Evolutionary conservation across 2,329 filamentous ascomycete genomes (phyloP), one percentile per base, ranked within the genome.

Genomic region (Alternaria solani): DNA sequence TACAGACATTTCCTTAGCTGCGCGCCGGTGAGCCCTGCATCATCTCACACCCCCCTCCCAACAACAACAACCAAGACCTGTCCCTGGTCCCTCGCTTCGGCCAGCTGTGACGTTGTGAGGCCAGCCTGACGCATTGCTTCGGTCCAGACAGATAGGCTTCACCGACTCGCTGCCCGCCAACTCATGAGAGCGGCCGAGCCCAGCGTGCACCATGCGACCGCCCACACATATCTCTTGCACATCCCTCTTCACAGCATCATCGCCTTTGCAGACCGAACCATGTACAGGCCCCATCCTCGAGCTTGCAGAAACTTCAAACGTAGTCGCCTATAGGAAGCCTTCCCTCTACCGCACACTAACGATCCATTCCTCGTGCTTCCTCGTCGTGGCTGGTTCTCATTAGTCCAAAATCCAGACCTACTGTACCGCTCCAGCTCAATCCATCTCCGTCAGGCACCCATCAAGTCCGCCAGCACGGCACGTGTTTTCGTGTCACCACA

Each of bases 301-400:
- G 57, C 62, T 44, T 67, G 59, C 63, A 64, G 62, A 64, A 34
- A 48, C 55, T 49, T 58, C 34, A 42, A 20, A 20, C 39, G 25
- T 51, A 43, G 54, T 62, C 67, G 55, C 69, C 70, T 68, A 72
- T 73, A 51, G 68, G 69, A 70, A 59, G 44, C 12, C 25, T 44
- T 66, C 47, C 65, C 68, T 53, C 43, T 67, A 61, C 66, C 68
- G 59, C 67, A 55, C 46, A 56, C 46, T 56, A 51, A 34, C n/a
- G 55, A 7, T 57, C 60, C 62, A 61, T 56, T 65, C 43, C 59
- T 61, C 43, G 62, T 61, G 61, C 57, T 59, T 46, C 39, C 60
- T 47, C 65, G 57, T 73, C 72, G 73, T 75, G 73, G 71, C 72
- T 66, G 52, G 25, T 67, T 65, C 63, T 71, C 59, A 74, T 76